Evolutionary conservation across 1,284 basidiomycete genomes (phyloP).

Genomic region (Psilocybe mexicana): DNA sequence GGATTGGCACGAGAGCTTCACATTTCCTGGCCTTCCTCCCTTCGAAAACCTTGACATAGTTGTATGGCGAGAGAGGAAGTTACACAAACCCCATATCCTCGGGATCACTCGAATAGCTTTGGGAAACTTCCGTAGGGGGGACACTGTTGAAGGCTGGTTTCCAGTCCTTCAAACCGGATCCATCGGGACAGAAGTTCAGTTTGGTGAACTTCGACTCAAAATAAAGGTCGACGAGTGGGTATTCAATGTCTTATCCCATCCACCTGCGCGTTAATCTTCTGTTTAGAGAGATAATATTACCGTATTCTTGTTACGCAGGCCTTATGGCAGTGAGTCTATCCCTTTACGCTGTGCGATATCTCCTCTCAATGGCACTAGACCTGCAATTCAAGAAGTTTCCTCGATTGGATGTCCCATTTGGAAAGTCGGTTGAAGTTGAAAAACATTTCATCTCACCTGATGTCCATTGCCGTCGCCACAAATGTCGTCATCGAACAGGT

Average conservation of each 20-base stretch:
- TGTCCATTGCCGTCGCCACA: constrained; percentile 68
- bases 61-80: constrained; percentile 67
- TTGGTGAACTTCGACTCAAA: constrained; percentile 74
- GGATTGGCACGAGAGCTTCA: constrained; percentile 79
- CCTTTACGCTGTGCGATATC: constrained; percentile 3
- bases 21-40: constrained; percentile 70
- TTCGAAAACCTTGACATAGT: constrained; percentile 66
- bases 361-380: constrained; percentile 37
- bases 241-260: constrained; percentile 3
- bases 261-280: constrained; percentile 8
- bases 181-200: constrained; percentile 52
- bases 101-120: constrained; percentile 69
- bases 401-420: constrained; percentile 75
- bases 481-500: constrained; percentile 66
- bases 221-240: constrained; percentile 74
- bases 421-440: constrained; percentile 67
- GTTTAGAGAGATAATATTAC: constrained; percentile 72
- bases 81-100: constrained; percentile 52
- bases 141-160: constrained; percentile 80
- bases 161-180: constrained; percentile 61
- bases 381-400: constrained; percentile 61
- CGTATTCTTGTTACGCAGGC: constrained; percentile 54
- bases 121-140: constrained; percentile 69
- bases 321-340: constrained; percentile 50
- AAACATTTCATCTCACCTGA: constrained; percentile 56